Evolutionary conservation across 1,139 yeast genomes (phyloP).

Genomic region (Kurtzmaniella natalensis): DNA sequence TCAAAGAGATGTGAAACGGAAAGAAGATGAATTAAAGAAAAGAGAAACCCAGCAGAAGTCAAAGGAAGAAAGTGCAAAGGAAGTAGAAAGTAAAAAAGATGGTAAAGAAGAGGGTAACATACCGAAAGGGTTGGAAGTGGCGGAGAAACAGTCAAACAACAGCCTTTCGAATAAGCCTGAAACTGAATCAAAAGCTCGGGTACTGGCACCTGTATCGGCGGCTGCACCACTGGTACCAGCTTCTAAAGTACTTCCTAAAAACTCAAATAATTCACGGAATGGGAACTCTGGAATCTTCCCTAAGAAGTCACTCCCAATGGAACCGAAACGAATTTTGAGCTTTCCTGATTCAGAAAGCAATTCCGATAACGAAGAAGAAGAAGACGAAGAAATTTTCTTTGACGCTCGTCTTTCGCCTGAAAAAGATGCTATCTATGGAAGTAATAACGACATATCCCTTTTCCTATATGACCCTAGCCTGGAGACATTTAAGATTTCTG

Average conservation of each 20-base stretch:
- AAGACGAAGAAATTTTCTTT: conserved; percentile 12
- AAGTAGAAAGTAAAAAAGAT: too few relatives aligned
- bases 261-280: too few relatives aligned
- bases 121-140: too few relatives aligned
- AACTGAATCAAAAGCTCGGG: too few relatives aligned
- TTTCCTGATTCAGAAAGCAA: background rate
- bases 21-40: background rate
- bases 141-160: too few relatives aligned
- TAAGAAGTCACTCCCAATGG: background rate
- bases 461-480: conserved; percentile 53
- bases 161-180: too few relatives aligned
- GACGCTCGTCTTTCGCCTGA: conserved; percentile 18
- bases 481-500: conserved; percentile 38
- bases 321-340: background rate
- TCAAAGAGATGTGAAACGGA: background rate
- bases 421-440: conserved; percentile 10
- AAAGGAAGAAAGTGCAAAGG: background rate
- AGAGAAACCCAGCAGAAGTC: too few relatives aligned
- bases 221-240: too few relatives aligned
- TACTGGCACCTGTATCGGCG: too few relatives aligned
- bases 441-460: conserved; percentile 20
- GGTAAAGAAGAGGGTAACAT: too few relatives aligned
- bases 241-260: background rate
- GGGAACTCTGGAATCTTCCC: background rate
- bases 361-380: conserved; percentile 12